phyloP scores from a whole-genome alignment of 495 filamentous ascomycete species.

The Letharia lupina region DNA sequence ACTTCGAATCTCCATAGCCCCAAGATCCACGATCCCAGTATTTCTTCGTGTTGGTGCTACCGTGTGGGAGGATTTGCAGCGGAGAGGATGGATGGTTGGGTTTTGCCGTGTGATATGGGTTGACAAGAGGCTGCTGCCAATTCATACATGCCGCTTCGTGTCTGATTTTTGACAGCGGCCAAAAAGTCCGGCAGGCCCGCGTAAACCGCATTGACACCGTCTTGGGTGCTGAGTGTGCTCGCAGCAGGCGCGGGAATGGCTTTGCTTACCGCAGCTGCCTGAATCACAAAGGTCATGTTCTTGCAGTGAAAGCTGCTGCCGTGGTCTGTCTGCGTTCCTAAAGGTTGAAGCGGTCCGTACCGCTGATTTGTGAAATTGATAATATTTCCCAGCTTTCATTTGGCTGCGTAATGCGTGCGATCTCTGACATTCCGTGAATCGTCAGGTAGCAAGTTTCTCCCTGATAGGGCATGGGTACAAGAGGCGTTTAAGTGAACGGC shows the following conservation, averaged over 20 bases:
- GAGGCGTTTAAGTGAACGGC: too few relatives aligned
- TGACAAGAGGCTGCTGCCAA: neutral
- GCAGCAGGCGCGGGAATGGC: slow-evolving; percentile 3
- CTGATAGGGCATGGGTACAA: too few relatives aligned
- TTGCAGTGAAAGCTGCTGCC: neutral
- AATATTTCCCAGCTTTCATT: too few relatives aligned
- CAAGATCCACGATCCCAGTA: slow-evolving; percentile 12
- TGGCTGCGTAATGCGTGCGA: too few relatives aligned
- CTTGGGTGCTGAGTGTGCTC: neutral
- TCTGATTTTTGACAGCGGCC: slow-evolving; percentile 3
- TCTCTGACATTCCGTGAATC: too few relatives aligned
- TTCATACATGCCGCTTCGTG: slow-evolving; percentile 2
- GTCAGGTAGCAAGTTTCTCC: too few relatives aligned
- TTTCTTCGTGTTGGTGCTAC: slow-evolving; percentile 10
- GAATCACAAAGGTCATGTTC: neutral
- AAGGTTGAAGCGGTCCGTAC: neutral
- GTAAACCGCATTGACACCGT: neutral
- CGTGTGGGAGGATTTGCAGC: slow-evolving; percentile 11
- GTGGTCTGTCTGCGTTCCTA: neutral
- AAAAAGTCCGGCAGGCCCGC: neutral
- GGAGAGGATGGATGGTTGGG: too few relatives aligned
- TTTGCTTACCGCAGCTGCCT: neutral
- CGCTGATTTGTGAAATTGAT: neutral
- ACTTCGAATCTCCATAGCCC: neutral
- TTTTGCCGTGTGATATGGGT: too few relatives aligned